These are phyloP conservation scores for Magnaporthiopsis poae DNA, from an alignment of 2,329 filamentous ascomycete genomes.

Conservation along the genomic window DNA sequence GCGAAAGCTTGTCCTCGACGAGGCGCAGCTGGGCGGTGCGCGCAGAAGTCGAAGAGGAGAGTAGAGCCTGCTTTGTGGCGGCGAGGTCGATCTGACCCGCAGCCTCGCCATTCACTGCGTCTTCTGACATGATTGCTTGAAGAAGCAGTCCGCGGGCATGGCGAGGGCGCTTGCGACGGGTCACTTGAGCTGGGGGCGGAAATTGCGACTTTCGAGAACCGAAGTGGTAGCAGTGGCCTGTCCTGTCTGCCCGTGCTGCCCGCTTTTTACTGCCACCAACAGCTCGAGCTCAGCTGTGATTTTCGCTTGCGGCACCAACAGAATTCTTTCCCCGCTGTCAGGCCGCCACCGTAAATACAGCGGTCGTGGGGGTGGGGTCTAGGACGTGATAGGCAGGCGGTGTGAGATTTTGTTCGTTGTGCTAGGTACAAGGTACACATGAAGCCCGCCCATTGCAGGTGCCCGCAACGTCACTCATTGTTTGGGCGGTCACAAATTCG, in stretches of 20 bases:
- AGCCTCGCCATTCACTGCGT: conserved; percentile 30
- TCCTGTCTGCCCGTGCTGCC: background rate
- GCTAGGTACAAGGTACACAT: background rate
- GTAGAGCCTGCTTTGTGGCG: conserved; percentile 39
- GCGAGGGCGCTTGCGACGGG: conserved; percentile 4
- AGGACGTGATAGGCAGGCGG: background rate
- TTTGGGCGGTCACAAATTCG: background rate
- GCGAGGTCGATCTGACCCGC: conserved; percentile 38
- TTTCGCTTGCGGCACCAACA: background rate
- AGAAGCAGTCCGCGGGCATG: conserved; percentile 11
- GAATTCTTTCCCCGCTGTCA: background rate
- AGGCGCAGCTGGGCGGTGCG: conserved; percentile 45
- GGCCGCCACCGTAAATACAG: background rate
- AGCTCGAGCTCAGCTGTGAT: background rate
- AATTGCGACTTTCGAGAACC: background rate
- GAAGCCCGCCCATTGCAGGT: background rate
- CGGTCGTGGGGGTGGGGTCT: background rate
- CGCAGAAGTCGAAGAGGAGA: conserved; percentile 51
- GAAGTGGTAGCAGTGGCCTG: background rate
- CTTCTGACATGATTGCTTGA: conserved; percentile 38
- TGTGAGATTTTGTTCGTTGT: background rate
- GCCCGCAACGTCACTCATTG: background rate
- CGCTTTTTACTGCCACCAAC: background rate
- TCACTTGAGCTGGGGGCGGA: background rate
- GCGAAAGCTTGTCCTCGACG: conserved; percentile 47